Conservation (phyloP, 192 early-diverging fungal genomes). For the Coemansia aciculifera region DNA sequence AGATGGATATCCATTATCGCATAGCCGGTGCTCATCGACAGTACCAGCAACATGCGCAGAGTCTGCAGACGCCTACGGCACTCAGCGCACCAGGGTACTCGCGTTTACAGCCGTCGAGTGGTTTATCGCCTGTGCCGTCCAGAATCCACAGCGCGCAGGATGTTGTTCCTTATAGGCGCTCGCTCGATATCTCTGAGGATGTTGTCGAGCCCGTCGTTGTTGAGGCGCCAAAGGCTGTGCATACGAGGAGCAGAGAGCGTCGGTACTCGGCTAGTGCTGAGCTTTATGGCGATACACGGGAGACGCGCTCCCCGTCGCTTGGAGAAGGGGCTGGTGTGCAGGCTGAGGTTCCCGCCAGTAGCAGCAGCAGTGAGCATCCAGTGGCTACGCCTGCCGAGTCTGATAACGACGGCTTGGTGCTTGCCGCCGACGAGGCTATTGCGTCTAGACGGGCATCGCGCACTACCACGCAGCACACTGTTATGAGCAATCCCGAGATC, state of each 20-base stretch:
- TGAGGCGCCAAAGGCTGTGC: neutral
- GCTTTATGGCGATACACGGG: constrained; percentile 4
- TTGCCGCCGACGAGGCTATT: constrained; percentile 32
- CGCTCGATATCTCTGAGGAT: neutral
- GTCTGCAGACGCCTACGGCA: constrained; percentile 25
- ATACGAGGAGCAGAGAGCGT: constrained; percentile 2
- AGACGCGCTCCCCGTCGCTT: neutral
- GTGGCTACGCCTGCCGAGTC: neutral
- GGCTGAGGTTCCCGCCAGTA: neutral
- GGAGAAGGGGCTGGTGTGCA: neutral
- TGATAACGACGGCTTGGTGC: constrained; percentile 26
- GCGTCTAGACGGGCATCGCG: constrained; percentile 22
- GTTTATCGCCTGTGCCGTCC: neutral
- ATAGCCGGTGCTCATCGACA: constrained; percentile 20
- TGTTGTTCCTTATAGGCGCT: neutral
- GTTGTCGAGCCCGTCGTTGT: neutral
- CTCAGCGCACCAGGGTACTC: constrained; percentile 29
- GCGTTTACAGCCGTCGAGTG: constrained; percentile 10
- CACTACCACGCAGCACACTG: constrained; percentile 15
- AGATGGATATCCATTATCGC: constrained; percentile 55
- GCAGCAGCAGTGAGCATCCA: neutral
- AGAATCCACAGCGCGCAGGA: constrained; percentile 39
- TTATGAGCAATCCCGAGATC: constrained; percentile 26
- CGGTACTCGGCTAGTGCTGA: constrained; percentile 7
- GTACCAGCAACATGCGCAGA: constrained; percentile 37